Evolutionary conservation across 2,329 filamentous ascomycete genomes (phyloP).

Genomic region (Fusarium albosuccineum): DNA sequence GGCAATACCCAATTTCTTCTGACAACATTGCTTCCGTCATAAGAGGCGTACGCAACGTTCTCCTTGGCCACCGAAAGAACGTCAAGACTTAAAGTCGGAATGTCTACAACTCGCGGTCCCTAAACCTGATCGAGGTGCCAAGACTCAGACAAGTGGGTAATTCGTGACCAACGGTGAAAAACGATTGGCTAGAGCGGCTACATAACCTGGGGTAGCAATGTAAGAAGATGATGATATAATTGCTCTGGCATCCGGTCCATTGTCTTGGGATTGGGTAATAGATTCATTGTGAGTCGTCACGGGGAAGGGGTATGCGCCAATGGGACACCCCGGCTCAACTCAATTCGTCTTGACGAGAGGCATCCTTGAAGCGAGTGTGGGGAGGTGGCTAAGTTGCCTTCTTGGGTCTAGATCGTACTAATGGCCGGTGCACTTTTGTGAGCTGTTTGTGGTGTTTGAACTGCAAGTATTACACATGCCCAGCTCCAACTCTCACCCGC

Average conservation of each 20-base stretch:
- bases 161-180: no score
- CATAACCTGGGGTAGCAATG: conserved; percentile 1
- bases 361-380: no score
- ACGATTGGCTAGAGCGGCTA: conserved; percentile 4
- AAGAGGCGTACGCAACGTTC: background rate
- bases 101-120: background rate
- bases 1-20: background rate
- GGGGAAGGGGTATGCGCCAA: background rate
- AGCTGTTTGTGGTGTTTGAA: no score
- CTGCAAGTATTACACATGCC: no score
- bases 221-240: background rate
- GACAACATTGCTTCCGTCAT: background rate
- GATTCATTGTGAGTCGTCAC: background rate
- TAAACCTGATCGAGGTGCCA: background rate
- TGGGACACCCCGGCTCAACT: background rate
- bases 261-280: conserved; percentile 9
- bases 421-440: no score
- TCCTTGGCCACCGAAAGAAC: background rate
- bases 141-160: background rate
- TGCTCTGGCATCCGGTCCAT: background rate
- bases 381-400: no score
- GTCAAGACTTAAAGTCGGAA: conserved; percentile 66
- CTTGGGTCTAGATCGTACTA: no score
- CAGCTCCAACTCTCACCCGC: no score
- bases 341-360: no score